A percentile compares a stretch with the other conserved stretches of the same genome.
These are phyloP conservation scores for Xylariaceae sp. DNA, from an alignment of 2,329 filamentous ascomycete species.

Conservation along the genomic window DNA sequence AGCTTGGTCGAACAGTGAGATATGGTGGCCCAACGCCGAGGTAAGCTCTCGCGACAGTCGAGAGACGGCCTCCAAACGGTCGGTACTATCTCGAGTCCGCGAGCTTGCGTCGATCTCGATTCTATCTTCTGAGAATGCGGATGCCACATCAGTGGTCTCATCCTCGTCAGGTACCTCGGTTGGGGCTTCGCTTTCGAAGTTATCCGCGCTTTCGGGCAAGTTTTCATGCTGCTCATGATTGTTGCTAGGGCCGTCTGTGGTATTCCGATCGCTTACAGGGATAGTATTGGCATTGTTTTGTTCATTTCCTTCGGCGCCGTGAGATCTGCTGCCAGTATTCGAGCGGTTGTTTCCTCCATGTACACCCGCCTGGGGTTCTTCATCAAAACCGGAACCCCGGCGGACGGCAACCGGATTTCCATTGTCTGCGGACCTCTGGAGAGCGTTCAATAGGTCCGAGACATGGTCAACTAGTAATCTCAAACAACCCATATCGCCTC, in stretches of 20 bases:
- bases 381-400: constrained; percentile 28
- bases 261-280: not conserved
- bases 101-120: constrained; percentile 6
- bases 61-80: constrained; percentile 10
- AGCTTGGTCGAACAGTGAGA: constrained; percentile 19
- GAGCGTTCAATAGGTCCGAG: constrained; percentile 28
- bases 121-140: constrained; percentile 7
- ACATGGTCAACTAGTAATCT: constrained; percentile 29
- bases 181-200: constrained; percentile 9
- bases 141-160: constrained; percentile 6
- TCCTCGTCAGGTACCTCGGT: constrained; percentile 8
- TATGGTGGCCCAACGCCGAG: constrained; percentile 23
- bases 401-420: constrained; percentile 27
- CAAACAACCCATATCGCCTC: constrained; percentile 27
- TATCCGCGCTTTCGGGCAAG: not conserved
- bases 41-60: constrained; percentile 23
- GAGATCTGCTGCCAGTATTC: not conserved
- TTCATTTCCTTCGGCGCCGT: not conserved
- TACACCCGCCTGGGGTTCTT: constrained; percentile 14
- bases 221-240: constrained; percentile 3
- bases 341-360: not conserved
- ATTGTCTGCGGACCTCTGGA: constrained; percentile 29
- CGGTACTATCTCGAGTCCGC: not conserved
- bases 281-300: not conserved
- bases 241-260: not conserved